Conservation (phyloP, 306 rosid species). For the Cucurbita ficifolia region DNA sequence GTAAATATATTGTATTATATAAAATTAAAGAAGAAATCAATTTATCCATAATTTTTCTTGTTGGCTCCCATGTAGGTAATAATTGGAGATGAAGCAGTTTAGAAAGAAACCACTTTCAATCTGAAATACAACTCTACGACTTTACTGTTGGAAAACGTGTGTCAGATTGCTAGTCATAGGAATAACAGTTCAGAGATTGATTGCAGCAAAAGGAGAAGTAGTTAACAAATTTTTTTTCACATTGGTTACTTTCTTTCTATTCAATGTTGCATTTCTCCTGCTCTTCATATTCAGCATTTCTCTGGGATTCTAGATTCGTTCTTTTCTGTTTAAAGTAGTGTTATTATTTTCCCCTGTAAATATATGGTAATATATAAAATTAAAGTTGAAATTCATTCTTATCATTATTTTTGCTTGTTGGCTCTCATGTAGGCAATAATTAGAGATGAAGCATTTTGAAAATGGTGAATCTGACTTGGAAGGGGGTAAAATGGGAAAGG, state of each 20-base stretch:
- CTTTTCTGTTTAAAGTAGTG: not conserved
- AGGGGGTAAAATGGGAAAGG: constrained; percentile 48
- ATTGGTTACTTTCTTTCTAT: not conserved
- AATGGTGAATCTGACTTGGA: constrained; percentile 48
- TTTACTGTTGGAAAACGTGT: not conserved
- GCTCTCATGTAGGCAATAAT: constrained; percentile 13
- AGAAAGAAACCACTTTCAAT: not conserved
- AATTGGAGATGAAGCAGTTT: constrained; percentile 45
- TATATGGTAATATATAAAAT: not conserved
- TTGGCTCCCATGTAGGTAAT: constrained; percentile 9
- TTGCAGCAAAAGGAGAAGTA: not conserved
- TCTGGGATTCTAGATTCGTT: not conserved
- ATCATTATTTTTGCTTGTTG: not conserved
- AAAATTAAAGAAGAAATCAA: not conserved
- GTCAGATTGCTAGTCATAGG: not conserved
- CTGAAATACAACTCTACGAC: not conserved
- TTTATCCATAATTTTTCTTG: not conserved
- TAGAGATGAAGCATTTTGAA: constrained; percentile 47
- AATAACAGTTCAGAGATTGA: not conserved
- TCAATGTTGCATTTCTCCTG: not conserved
- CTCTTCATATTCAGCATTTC: not conserved
- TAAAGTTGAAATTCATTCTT: not conserved
- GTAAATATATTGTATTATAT: not conserved
- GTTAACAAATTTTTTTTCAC: not conserved
- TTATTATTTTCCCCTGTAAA: not conserved